Evolutionary conservation across 192 early-diverging fungal genomes (phyloP), one percentile per base, ranked within the genome.

Genomic region (Entomortierella beljakovae): DNA sequence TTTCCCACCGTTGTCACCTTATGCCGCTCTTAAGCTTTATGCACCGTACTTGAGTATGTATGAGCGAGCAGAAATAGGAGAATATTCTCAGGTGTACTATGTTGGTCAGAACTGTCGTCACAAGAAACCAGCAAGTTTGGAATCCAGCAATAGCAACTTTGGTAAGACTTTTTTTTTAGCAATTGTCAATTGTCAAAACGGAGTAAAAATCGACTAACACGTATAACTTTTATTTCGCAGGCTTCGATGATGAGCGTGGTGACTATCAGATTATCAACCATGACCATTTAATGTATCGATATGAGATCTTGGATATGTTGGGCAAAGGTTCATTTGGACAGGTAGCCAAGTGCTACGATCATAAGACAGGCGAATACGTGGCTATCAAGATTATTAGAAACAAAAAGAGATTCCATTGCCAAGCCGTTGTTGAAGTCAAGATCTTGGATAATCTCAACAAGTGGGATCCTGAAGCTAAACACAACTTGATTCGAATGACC

Each of bases 301-400:
- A 98, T 82, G 98, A 99, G 81, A 84, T 99, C 28, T 58, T 97
- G 49, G 92, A 93, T 22, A 84, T 94, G 54, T 82, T 99, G 42
- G 98, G 98, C 57, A 97, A 98, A 79, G 82, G 82, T 18, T 84
- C 94, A 10, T 99, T 99, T 81, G 97, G 97, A 16, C 96, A 98
- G 66, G 97, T 98, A 18, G 86, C 96, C 65, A 94, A 95, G 60
- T 96, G 95, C 66, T 92, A 89, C 62, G 97, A 99, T 82, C 97
- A 99, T 85, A 96, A 95, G 69, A 89, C 91, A 1, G 94, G 93
- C 40, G 84, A 87, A 32, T 85, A 91, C 57, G 93, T 95, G 37
- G 98, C 97, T 13, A 86, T 98, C 54, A 98, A 98, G 83, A 92
- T 98, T 43, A 99, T 98, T 46, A 65, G 96, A 54, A 99, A 98